Percentiles rank a stretch among this genome's conserved stretches.
Evolutionary conservation across 2,329 filamentous ascomycete genomes (phyloP).

Genomic region (Aspergillus pseudonomiae): DNA sequence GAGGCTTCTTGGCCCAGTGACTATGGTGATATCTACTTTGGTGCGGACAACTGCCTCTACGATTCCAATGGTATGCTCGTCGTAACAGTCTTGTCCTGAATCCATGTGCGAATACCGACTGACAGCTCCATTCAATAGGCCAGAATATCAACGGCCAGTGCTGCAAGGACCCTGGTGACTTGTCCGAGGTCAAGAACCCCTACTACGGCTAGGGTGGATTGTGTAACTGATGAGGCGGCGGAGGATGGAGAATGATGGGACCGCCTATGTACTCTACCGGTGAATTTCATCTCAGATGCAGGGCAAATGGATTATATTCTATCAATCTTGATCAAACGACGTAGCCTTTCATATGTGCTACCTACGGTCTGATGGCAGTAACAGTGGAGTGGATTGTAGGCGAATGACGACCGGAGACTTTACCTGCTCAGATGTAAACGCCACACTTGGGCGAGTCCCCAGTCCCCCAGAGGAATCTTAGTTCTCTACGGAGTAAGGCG

Average conservation of each 20-base stretch:
- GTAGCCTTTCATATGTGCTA: not conserved
- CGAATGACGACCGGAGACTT: not conserved
- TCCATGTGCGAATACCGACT: not conserved
- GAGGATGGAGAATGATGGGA: not conserved
- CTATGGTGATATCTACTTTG: slow-evolving; percentile 5
- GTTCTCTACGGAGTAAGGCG: no score
- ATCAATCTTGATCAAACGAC: not conserved
- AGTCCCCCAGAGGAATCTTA: not conserved
- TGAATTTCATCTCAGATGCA: not conserved
- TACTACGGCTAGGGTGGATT: not conserved
- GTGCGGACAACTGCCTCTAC: not conserved
- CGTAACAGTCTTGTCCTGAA: accelerated
- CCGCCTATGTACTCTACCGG: not conserved
- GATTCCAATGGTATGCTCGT: not conserved
- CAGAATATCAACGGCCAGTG: not conserved
- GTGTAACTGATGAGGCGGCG: not conserved
- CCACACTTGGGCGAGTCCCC: not conserved
- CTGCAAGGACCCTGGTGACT: not conserved
- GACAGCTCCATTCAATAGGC: not conserved
- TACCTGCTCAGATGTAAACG: not conserved
- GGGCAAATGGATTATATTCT: not conserved
- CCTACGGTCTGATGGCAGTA: not conserved
- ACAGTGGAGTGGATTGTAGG: slow-evolving; percentile 1
- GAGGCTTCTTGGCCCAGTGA: not conserved
- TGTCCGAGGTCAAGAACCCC: not conserved